Evolutionary conservation across 148 eudicot genomes (phyloP).

Genomic region (Rhododendron simsii): DNA sequence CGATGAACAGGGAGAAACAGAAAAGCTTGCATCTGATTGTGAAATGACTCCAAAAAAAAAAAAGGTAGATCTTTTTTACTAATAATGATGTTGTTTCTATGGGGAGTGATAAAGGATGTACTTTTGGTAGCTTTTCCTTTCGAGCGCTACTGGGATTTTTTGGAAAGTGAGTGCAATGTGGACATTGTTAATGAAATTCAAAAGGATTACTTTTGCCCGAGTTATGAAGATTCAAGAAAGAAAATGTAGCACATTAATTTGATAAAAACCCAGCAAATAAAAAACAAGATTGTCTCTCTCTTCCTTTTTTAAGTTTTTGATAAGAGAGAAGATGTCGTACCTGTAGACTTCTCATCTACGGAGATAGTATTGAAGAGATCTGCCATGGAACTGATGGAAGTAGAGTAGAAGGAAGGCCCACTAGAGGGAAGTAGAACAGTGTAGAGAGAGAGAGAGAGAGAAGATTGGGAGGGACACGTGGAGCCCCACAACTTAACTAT

Average conservation of each 20-base stretch:
- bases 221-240: background rate
- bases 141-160: background rate
- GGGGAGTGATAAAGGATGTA: background rate
- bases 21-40: conserved; percentile 8
- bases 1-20: conserved; percentile 9
- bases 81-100: background rate
- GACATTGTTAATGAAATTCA: background rate
- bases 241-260: background rate
- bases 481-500: background rate
- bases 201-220: background rate
- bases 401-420: background rate
- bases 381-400: background rate
- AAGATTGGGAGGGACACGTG: background rate
- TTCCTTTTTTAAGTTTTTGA: too few species aligned
- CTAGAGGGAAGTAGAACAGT: background rate
- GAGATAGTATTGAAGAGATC: background rate
- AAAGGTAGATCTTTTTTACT: background rate
- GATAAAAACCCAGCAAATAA: background rate
- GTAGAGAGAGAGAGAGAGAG: background rate
- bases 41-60: background rate
- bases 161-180: background rate
- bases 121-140: background rate
- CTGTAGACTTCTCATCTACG: background rate
- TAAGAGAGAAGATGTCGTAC: background rate
- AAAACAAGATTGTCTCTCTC: background rate